Conservation (phyloP, 2,329 filamentous ascomycete species). For the Cytospora paraplurivora region DNA sequence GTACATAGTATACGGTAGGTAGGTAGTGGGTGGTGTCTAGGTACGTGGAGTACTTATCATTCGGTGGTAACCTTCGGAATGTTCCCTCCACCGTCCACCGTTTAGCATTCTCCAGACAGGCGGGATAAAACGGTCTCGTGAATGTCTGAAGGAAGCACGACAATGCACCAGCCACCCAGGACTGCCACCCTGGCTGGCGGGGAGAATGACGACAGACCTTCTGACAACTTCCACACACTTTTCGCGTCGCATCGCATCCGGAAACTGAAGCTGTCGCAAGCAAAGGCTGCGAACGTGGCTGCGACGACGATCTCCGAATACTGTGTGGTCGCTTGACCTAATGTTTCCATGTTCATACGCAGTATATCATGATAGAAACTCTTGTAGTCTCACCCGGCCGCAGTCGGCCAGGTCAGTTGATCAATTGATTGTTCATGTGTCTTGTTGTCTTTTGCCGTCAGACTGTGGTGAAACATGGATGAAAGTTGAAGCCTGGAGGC, state of each 20-base stretch:
- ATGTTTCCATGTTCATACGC: neutral
- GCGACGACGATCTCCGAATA: neutral
- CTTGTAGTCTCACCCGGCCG: neutral
- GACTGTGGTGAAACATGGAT: neutral
- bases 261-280: constrained; percentile 17
- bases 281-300: neutral
- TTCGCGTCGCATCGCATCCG: constrained; percentile 12
- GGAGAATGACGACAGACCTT: constrained; percentile 14
- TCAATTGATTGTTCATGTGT: neutral
- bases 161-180: constrained; percentile 10
- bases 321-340: neutral
- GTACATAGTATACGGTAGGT: no score
- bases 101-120: neutral
- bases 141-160: neutral
- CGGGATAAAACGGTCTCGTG: constrained; percentile 10
- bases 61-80: no score
- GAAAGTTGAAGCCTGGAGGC: neutral
- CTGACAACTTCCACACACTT: constrained; percentile 10
- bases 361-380: no score
- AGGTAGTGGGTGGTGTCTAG: no score
- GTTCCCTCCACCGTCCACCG: neutral
- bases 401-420: neutral
- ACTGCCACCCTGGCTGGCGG: neutral
- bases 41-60: no score
- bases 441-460: neutral